Evolutionary conservation across 257 asterid genomes (phyloP).

Genomic region (Solanum chiquidenum): DNA sequence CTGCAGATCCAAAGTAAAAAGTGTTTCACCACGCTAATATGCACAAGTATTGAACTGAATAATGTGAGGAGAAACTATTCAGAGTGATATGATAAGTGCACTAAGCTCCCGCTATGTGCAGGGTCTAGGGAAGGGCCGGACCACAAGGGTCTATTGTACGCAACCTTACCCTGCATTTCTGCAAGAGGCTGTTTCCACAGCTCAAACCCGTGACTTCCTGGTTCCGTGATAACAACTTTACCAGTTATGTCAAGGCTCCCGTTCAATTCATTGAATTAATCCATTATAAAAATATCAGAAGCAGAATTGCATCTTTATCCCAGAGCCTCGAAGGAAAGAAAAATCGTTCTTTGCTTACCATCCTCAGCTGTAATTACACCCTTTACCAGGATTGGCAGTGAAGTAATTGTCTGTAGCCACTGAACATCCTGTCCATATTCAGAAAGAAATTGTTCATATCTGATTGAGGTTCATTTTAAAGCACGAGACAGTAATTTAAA

Average conservation of each 20-base stretch:
- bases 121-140: background rate
- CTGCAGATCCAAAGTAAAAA: slow-evolving; percentile 21
- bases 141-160: background rate
- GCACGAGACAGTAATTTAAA: background rate
- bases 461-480: background rate
- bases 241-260: background rate
- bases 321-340: background rate
- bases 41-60: background rate
- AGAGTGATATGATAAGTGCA: background rate
- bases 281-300: background rate
- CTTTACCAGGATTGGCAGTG: slow-evolving; percentile 85
- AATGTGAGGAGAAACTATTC: background rate
- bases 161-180: background rate
- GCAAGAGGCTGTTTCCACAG: background rate
- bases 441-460: background rate
- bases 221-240: background rate
- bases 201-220: background rate
- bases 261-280: background rate
- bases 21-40: background rate
- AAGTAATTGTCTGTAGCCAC: slow-evolving; percentile 91
- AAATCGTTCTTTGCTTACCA: slow-evolving; percentile 21
- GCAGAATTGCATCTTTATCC: background rate
- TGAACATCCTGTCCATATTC: slow-evolving; percentile 57
- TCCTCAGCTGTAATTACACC: slow-evolving; percentile 96
- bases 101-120: background rate